phyloP scores from a whole-genome alignment of 495 filamentous ascomycete genomes.

The Margaritispora aquatica region DNA sequence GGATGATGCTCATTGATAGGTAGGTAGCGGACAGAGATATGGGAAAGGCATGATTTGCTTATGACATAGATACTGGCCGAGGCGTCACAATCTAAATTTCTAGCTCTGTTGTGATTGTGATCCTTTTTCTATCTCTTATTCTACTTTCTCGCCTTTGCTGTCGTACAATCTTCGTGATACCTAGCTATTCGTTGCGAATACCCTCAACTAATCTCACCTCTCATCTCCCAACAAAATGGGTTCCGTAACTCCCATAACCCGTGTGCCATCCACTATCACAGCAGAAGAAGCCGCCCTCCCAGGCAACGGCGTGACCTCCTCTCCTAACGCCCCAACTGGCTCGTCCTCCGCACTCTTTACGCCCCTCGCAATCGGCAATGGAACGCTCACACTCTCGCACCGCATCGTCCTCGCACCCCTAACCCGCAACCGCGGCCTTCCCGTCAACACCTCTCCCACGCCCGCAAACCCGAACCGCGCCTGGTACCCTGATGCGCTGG shows the following conservation, averaged over 20 bases:
- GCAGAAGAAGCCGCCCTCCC: slow-evolving; percentile 10
- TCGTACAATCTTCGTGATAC: not conserved
- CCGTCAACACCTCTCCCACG: slow-evolving; percentile 1
- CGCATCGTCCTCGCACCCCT: slow-evolving; percentile 49
- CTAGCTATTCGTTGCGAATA: not conserved
- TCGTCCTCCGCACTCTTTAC: slow-evolving; percentile 39
- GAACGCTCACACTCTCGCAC: slow-evolving; percentile 41
- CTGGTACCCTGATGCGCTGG: slow-evolving; percentile 35
- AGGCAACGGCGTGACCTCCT: slow-evolving; percentile 9
- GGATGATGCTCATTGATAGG: not conserved
- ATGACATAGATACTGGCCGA: too few relatives aligned
- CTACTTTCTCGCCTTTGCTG: not conserved
- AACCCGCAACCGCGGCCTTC: slow-evolving; percentile 45
- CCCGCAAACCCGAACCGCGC: slow-evolving; percentile 12
- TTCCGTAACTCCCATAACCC: slow-evolving; percentile 5
- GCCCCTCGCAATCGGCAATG: slow-evolving; percentile 44
- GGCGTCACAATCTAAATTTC: not conserved
- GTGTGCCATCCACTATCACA: not conserved
- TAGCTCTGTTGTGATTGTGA: not conserved
- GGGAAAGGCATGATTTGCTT: too few relatives aligned
- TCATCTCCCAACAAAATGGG: slow-evolving; percentile 5
- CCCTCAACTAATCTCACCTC: not conserved
- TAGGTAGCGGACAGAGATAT: too few relatives aligned
- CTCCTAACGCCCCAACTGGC: slow-evolving; percentile 7
- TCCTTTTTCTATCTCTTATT: not conserved